A percentile compares a stretch with the other conserved stretches of the same genome.
Conservation (phyloP, 2,329 filamentous ascomycete species). For the Colletotrichum sp. region DNA sequence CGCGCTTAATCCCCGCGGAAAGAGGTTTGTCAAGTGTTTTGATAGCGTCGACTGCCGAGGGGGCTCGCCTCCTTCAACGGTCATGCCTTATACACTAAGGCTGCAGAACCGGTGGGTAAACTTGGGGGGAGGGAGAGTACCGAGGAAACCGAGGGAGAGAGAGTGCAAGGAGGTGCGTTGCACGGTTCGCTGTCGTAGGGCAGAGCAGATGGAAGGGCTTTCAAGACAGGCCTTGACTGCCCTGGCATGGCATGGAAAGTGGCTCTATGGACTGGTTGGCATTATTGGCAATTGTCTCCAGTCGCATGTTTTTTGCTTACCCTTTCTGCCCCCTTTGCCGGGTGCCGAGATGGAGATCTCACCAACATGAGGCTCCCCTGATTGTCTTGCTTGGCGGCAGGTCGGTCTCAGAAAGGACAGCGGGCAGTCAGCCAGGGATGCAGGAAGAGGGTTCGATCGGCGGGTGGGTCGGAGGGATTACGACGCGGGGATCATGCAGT, state of each 20-base stretch:
- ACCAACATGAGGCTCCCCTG: constrained; percentile 1
- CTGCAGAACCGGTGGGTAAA: neutral
- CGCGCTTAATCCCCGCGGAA: neutral
- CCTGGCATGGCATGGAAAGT: neutral
- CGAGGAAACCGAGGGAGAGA: neutral
- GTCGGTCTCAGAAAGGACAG: neutral
- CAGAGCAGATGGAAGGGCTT: neutral
- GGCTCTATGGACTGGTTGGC: neutral
- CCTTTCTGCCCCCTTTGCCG: neutral
- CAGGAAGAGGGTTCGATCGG: neutral
- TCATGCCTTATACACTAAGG: neutral
- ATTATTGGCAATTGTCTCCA: neutral
- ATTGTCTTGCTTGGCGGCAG: neutral
- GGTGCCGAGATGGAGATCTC: neutral
- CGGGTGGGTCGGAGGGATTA: neutral
- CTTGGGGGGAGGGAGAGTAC: neutral
- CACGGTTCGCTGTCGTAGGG: neutral
- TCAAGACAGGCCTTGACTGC: neutral
- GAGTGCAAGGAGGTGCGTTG: neutral
- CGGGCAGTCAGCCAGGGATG: neutral
- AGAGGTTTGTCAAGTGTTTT: neutral
- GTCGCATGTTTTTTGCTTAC: neutral
- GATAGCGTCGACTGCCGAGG: neutral
- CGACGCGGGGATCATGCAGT: constrained; percentile 14
- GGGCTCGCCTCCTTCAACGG: neutral